Base-by-base conservation (phyloP, 495 filamentous ascomycete species). In the Pseudoneurospora amorphoporcata region DNA sequence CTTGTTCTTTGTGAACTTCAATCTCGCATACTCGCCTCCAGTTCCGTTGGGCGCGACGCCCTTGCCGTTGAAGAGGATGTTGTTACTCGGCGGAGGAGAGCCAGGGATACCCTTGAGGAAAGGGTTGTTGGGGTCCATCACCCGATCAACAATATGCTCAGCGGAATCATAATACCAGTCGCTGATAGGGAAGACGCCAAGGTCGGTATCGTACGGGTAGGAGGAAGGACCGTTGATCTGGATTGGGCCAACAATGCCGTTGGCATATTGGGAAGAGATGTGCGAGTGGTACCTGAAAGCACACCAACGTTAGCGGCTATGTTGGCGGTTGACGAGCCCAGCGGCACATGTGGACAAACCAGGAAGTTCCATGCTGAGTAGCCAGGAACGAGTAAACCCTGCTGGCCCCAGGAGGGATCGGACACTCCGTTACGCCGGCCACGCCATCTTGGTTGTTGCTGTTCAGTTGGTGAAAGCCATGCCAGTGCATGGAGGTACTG, bases 301-400 rank as follows among this genome's bases (percentile, higher is more conserved):
- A 47, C 0, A 4, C 12, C 23, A 32, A 2, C 1, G 2, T 39
- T 17, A 32, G 69, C 35, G 69, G 29, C n/a, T n/a, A 14, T 43
- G 29, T 10, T 35, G 7, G 9, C 61, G 4, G 8, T 10, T n/a
- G 9, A 40, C 9, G 14, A 69, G 3, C 8, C 9, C 61, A 32
- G 29, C 23, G 37, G 61, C 61, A 68, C 14, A 40, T n/a, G 5
- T 69, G 35, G 6, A 69, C 70, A 9, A 83, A 88, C 84, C 84
- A 88, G 2, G 79, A 81, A 10, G 82, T 83, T 35, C 88, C 88
- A 71, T 89, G 88, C 69, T 88, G 84, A 5, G 75, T 81, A 6
- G 82, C 84, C n/a, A 79, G 79, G 68, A 84, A 88, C 32, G 77
- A 82, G 73, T 90, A 89, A 8, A 84, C 87, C 37, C 83, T 70